Percentiles rank a stretch among this genome's conserved stretches.
Conservation (phyloP, 2,329 filamentous ascomycete genomes). For the Trichoderma brevicompactum region DNA sequence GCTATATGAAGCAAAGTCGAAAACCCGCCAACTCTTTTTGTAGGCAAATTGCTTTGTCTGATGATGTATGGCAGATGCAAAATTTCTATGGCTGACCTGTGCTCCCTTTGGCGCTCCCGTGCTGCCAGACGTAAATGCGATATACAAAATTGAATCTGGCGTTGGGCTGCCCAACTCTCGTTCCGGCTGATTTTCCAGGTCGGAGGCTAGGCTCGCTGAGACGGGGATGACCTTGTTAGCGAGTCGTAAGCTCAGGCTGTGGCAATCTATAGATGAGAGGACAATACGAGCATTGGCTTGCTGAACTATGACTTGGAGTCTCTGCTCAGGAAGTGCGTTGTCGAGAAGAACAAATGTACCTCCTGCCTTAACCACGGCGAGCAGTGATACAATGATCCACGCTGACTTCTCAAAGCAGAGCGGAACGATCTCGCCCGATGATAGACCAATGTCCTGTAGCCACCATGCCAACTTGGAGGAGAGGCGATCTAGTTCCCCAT, state of each 20-base stretch:
- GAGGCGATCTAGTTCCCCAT: conserved; percentile 31
- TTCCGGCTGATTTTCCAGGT: not conserved
- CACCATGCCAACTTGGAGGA: not conserved
- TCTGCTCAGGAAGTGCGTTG: conserved; percentile 11
- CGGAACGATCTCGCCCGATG: too few species aligned
- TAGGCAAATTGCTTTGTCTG: not conserved
- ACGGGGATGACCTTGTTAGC: not conserved
- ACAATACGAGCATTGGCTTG: conserved; percentile 1
- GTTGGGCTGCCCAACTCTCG: conserved; percentile 17
- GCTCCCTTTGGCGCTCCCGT: conserved; percentile 34
- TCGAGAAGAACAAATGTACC: not conserved
- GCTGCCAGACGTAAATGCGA: conserved; percentile 29
- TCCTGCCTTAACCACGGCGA: too few species aligned
- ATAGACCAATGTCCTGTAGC: not conserved
- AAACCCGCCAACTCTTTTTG: conserved; percentile 21
- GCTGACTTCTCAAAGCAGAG: too few species aligned
- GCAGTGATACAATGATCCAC: too few species aligned
- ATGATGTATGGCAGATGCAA: conserved; percentile 32
- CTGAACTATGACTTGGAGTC: conserved; percentile 6
- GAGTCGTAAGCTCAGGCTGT: not conserved
- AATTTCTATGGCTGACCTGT: conserved; percentile 28
- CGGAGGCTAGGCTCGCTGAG: not conserved
- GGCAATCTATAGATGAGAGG: not conserved
- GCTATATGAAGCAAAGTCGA: conserved; percentile 31
- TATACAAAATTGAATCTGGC: not conserved